Evolutionary conservation across 2,329 filamentous ascomycete species (phyloP).

Genomic region (Hypoxylon sp.): DNA sequence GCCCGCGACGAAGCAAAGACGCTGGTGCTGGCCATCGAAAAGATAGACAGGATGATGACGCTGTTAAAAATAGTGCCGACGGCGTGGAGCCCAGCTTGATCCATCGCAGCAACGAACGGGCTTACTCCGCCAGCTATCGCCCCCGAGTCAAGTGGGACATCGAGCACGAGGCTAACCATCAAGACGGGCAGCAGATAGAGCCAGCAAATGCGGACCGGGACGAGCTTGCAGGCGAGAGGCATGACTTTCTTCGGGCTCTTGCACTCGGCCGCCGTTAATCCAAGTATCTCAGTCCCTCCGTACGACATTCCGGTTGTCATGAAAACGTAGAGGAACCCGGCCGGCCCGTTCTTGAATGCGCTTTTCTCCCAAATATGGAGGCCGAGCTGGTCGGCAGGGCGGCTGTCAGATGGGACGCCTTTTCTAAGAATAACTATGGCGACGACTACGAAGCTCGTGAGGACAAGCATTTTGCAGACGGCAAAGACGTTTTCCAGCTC

Average conservation of each 20-base stretch:
- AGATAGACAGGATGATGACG: conserved; percentile 53
- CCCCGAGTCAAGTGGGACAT: conserved; percentile 26
- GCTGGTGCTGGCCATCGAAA: conserved; percentile 58
- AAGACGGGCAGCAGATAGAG: conserved; percentile 56
- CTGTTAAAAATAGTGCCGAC: conserved; percentile 52
- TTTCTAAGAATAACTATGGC: conserved; percentile 64
- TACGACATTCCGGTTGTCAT: conserved; percentile 59
- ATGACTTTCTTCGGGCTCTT: conserved; percentile 54
- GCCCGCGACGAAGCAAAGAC: conserved; percentile 55
- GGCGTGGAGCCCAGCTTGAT: conserved; percentile 45
- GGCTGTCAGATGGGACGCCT: conserved; percentile 58
- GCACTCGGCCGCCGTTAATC: conserved; percentile 58
- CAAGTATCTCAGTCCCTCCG: conserved; percentile 60
- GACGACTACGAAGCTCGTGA: conserved; percentile 68
- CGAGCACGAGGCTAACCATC: conserved; percentile 52
- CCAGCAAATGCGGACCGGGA: conserved; percentile 54
- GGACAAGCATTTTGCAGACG: conserved; percentile 63
- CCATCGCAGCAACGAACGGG: conserved; percentile 48
- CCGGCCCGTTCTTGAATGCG: conserved; percentile 57
- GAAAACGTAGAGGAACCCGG: conserved; percentile 59
- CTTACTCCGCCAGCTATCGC: conserved; percentile 37
- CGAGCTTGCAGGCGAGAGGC: conserved; percentile 55
- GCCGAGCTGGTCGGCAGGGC: conserved; percentile 59
- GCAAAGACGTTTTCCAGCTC: conserved; percentile 66
- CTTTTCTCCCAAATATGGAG: conserved; percentile 63